Evolutionary conservation across 2,329 filamentous ascomycete species (phyloP), one percentile per base, ranked within the genome.

Genomic region (Fusarium gaditjirri): DNA sequence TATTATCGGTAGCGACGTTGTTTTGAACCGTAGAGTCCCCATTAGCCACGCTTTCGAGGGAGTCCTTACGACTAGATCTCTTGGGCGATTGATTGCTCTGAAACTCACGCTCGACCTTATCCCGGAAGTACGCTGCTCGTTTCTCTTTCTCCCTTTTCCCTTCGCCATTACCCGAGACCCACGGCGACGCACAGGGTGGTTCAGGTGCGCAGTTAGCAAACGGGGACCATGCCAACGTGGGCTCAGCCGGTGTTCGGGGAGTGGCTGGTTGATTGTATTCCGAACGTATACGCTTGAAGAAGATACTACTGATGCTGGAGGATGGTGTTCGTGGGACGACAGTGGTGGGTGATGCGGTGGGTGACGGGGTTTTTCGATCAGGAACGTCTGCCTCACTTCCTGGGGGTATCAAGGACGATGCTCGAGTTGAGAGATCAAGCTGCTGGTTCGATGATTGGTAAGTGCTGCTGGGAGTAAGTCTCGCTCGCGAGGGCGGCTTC

Each of bases 271-370:
- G 63, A 3, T 61, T 58, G 31, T 73, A 38, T 10, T 76, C 77
- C 36, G 72, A 69, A 41, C 71, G 73, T 29, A 67, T 66, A 38
- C 73, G 72, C 39, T 74, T 79, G 25, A 77, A 76, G 44, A 80
- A 76, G 12, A 80, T 56, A 31, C 60, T 71, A 8, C 75, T 58
- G 17, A 80, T 68, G 3, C 72, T 47, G 2, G 78, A 75, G 16
- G 76, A 71, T 23, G 78, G 73, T n/a, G 71, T 75, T 41, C 68
- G 68, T 31, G 49, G 55, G 21, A 61, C 38, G 13, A 41, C 46
- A 16, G 49, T 50, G 25, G 54, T 65, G 8, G 49, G 58, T 12
- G 50, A 52, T 36, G 59, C 33, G 8, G 64, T 59, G 29, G 72
- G 68, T 25, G 70, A 67, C 19, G 65, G 61, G 9, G 67, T 72